A percentile compares a stretch with the other conserved stretches of the same genome.
Evolutionary conservation across 108 stramenopile species (phyloP).

Genomic region (Schizochytrium sp.): DNA sequence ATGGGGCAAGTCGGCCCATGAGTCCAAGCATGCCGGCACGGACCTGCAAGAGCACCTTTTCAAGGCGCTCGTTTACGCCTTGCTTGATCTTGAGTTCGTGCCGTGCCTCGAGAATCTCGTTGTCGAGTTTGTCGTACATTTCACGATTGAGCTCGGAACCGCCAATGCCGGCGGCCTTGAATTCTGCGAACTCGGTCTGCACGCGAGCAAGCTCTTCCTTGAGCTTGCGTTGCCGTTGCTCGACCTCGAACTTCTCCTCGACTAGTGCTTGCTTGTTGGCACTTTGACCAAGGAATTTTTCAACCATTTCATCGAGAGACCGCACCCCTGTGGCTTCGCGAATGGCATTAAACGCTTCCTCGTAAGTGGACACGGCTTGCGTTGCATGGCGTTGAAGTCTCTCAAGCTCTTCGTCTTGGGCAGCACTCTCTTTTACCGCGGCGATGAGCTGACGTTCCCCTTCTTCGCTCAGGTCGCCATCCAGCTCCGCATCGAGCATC

Average conservation of each 20-base stretch:
- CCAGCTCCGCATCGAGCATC: constrained; percentile 2
- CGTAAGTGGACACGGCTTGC: constrained; percentile 1
- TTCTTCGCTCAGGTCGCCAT: neutral
- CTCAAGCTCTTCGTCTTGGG: neutral
- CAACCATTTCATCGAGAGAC: neutral
- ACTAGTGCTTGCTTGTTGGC: constrained; percentile 4
- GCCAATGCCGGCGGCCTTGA: constrained; percentile 8
- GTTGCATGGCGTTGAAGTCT: neutral
- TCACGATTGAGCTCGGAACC: constrained; percentile 3
- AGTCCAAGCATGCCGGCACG: constrained; percentile 1
- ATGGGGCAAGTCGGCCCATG: neutral
- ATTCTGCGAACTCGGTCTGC: constrained; percentile 6
- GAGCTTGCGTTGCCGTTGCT: constrained; percentile 17
- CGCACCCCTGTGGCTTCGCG: constrained; percentile 9
- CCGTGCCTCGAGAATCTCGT: neutral
- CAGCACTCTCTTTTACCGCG: neutral
- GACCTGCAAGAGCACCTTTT: neutral
- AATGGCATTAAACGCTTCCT: neutral
- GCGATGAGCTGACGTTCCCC: neutral
- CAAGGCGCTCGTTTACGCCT: neutral
- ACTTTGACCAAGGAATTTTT: neutral
- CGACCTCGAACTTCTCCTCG: neutral
- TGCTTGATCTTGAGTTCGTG: constrained; percentile 17
- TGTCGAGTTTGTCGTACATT: constrained; percentile 16
- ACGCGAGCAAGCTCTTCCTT: constrained; percentile 12